Conservation (phyloP, 495 filamentous ascomycete genomes). For the Penicillium angulare region DNA sequence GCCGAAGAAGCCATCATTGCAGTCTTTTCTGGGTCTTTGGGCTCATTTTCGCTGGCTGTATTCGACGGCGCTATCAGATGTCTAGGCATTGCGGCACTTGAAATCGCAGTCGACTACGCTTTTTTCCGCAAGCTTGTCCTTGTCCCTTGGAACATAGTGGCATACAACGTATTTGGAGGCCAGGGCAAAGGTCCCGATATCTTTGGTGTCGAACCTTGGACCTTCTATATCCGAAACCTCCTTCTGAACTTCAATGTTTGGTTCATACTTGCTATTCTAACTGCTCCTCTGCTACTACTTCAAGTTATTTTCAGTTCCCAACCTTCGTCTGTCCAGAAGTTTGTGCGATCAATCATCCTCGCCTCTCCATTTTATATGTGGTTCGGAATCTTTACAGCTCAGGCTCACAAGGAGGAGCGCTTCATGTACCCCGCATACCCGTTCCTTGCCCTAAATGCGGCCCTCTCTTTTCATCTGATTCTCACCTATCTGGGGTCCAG, state of each 20-base stretch:
- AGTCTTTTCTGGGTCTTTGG: slow-evolving; percentile 54
- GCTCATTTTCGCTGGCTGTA: slow-evolving; percentile 55
- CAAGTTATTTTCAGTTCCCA: slow-evolving; percentile 44
- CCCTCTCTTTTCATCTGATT: slow-evolving; percentile 77
- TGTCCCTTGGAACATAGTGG: slow-evolving; percentile 88
- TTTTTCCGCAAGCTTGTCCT: slow-evolving; percentile 78
- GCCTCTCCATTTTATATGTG: slow-evolving; percentile 89
- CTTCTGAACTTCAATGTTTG: slow-evolving; percentile 93
- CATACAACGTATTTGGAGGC: slow-evolving; percentile 89
- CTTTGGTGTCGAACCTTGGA: slow-evolving; percentile 96
- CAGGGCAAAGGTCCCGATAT: slow-evolving; percentile 81
- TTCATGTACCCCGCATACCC: slow-evolving; percentile 99
- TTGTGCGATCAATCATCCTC: slow-evolving; percentile 71
- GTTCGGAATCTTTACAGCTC: slow-evolving; percentile 85
- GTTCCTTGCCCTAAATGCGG: slow-evolving; percentile 86
- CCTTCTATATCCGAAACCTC: slow-evolving; percentile 92
- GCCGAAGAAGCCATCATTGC: slow-evolving; percentile 71
- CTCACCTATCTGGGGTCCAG: slow-evolving; percentile 68
- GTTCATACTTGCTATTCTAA: slow-evolving; percentile 78
- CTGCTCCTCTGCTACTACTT: slow-evolving; percentile 59
- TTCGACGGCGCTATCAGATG: slow-evolving; percentile 66
- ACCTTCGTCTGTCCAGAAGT: slow-evolving; percentile 41
- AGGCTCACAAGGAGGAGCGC: slow-evolving; percentile 96
- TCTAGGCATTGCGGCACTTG: slow-evolving; percentile 59
- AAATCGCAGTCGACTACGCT: slow-evolving; percentile 67